A percentile compares a stretch with the other conserved stretches of the same genome.
Conservation (phyloP, 352 stramenopile species). For the Phytophthora hibernalis region DNA sequence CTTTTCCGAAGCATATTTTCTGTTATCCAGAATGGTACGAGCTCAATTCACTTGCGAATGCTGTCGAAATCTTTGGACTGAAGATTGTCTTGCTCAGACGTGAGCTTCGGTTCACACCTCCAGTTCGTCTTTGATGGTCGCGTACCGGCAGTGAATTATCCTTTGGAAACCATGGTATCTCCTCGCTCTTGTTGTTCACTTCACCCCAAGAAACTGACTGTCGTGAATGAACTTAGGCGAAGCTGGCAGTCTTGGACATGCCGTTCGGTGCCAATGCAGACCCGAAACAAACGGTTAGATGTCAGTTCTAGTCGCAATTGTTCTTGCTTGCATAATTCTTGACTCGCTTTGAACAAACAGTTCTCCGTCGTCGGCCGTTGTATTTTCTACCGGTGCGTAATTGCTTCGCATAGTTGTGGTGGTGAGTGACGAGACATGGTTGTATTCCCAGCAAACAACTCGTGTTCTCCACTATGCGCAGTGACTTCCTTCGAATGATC, state of each 20-base stretch:
- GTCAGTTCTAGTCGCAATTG: neutral
- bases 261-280: constrained; percentile 14
- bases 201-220: neutral
- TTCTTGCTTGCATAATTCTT: neutral
- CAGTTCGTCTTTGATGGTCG: constrained; percentile 58
- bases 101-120: constrained; percentile 46
- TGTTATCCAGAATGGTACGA: constrained; percentile 34
- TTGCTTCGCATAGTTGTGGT: neutral
- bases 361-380: constrained; percentile 27
- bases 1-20: constrained; percentile 36
- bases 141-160: constrained; percentile 52
- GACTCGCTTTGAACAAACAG: constrained; percentile 11
- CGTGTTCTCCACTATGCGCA: constrained; percentile 41
- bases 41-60: neutral
- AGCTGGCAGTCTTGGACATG: constrained; percentile 30
- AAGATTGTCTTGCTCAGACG: constrained; percentile 34
- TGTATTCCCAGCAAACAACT: constrained; percentile 35
- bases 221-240: constrained; percentile 16
- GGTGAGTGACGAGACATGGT: neutral
- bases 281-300: constrained; percentile 16
- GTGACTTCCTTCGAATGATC: constrained; percentile 37
- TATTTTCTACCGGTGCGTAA: constrained; percentile 34
- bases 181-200: neutral
- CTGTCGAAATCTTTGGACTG: neutral
- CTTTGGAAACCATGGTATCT: constrained; percentile 52